Evolutionary conservation across 192 early-diverging fungal genomes (phyloP).

Genomic region (Rhizophlyctis rosea): DNA sequence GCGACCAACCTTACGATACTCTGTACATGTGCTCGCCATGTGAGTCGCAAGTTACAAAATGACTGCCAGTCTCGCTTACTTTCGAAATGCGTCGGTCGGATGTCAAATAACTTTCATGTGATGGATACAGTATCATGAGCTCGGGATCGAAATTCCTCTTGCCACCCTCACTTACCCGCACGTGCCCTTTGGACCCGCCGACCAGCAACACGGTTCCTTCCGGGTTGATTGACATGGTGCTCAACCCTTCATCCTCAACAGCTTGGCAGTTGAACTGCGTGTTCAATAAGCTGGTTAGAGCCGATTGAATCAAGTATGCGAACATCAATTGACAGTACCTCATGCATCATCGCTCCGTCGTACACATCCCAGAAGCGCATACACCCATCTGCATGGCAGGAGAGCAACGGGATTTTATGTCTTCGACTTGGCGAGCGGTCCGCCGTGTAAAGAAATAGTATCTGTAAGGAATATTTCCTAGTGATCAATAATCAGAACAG

Average conservation of each 20-base stretch:
- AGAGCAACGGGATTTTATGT: slow-evolving; percentile 39
- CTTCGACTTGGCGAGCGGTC: slow-evolving; percentile 23
- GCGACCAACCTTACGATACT: slow-evolving; percentile 40
- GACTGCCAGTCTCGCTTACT: slow-evolving; percentile 23
- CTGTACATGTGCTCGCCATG: slow-evolving; percentile 49
- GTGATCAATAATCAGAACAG: slow-evolving; percentile 6
- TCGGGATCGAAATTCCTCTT: no score
- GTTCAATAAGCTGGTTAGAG: no score
- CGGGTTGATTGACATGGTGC: slow-evolving; percentile 39
- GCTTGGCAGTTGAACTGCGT: slow-evolving; percentile 45
- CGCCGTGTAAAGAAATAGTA: slow-evolving; percentile 32
- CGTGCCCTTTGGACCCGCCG: slow-evolving; percentile 50
- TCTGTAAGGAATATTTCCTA: slow-evolving; percentile 14
- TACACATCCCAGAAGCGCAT: slow-evolving; percentile 55
- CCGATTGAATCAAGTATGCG: neutral
- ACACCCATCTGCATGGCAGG: slow-evolving; percentile 55
- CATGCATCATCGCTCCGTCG: slow-evolving; percentile 46
- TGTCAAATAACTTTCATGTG: neutral
- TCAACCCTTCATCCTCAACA: slow-evolving; percentile 47
- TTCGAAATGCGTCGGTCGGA: neutral
- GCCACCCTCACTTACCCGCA: slow-evolving; percentile 34
- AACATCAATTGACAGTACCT: slow-evolving; percentile 23
- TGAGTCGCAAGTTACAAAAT: slow-evolving; percentile 21
- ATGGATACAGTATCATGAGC: neutral
- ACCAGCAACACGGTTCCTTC: slow-evolving; percentile 43